Base-by-base conservation (phyloP, 2,329 filamentous ascomycete species). In the Penicillium olsonii region DNA sequence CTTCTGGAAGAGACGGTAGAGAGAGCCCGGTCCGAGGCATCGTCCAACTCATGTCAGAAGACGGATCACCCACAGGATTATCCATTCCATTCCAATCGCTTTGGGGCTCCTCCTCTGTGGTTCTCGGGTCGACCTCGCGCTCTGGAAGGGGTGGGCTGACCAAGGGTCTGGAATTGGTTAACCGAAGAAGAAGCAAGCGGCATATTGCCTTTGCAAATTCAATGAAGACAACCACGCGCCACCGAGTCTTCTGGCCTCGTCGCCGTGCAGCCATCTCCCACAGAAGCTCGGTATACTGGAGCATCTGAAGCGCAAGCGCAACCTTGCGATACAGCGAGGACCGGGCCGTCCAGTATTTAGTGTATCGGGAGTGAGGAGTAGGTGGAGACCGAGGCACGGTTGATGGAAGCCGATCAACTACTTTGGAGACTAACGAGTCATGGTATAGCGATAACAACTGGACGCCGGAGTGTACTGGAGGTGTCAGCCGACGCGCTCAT, bases 211-310 rank as follows among this genome's bases (percentile, higher is more conserved):
- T 97, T 65, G 94, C 77, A 1, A 84, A 80, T 73, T 99, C 94
- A 18, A 99, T 77, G 3, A 95, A 67, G 10, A 97, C 85, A 5
- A 97, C 84, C 0, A 95, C 84, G 43, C 89, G 85, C 94, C 94
- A 99, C 24, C 91, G 84, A 20, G 87, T 74, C 63, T 82, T 84
- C 69, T 95, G 82, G 37, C 87, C 91, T 54, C 85, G 85, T 41
- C 92, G 82, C 72, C 95, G 95, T 22, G 92, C 92, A 22, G 88
- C 84, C 94, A 99, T 99, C 70, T 99, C 94, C 82, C 92, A 94
- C n/a, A 99, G 75, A 24, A 99, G 78, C 73, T 99, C 90, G 0
- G 92, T 96, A 67, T 97, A 97, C 60, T 94, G 88, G 20, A 96
- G 88, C 74, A 95, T 87, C 68, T 95, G 90, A 41, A 99, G 76